Base-by-base conservation (phyloP, 257 asterid species). In the Verbena officinalis region DNA sequence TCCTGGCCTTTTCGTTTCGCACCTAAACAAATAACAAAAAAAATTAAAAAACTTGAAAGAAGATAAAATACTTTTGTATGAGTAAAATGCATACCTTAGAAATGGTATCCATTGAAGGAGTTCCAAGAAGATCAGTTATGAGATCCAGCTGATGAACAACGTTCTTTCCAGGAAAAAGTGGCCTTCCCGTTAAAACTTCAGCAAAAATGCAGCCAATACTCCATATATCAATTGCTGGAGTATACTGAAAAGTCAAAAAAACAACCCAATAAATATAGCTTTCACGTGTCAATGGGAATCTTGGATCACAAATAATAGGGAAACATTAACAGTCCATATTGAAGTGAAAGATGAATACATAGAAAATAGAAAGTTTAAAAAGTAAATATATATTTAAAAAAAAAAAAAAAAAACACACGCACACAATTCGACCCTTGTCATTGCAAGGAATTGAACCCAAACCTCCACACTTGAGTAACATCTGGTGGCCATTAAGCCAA, bases 131-230 rank as follows among this genome's bases (percentile, higher is more conserved):
- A n/a, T n/a, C n/a, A n/a, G n/a, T n/a, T n/a, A n/a, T n/a, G n/a
- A n/a, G n/a, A 86, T 92, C 98, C 62, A 92, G 84, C 76, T 92
- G 97, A 67, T 89, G 97, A 56, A 92, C 97, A 45, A 92, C 97
- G 74, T 84, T 92, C 65, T 89, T 92, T 50, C 98, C 97, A 30
- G 96, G 96, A 55, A 89, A 92, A 30, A 92, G 75, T 53, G 97
- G 98, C 78, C 83, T 87, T 73, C 97, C 97, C 0, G 86, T 89
- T 65, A 92, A 73, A 51, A 89, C 95, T 75, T 92, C 98, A 16
- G 97, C 97, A 75, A 92, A 87, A 62, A 92, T 92, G 82, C 97
- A 92, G 74, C 98, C 97, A 13, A 92, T 89, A 62, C 97, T 85
- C 98, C 98, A 92, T 57, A 92, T 81, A 66, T 92, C 98, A 65